Evolutionary conservation across 1,284 basidiomycete genomes (phyloP).

Genomic region (Kwoniella shivajii): DNA sequence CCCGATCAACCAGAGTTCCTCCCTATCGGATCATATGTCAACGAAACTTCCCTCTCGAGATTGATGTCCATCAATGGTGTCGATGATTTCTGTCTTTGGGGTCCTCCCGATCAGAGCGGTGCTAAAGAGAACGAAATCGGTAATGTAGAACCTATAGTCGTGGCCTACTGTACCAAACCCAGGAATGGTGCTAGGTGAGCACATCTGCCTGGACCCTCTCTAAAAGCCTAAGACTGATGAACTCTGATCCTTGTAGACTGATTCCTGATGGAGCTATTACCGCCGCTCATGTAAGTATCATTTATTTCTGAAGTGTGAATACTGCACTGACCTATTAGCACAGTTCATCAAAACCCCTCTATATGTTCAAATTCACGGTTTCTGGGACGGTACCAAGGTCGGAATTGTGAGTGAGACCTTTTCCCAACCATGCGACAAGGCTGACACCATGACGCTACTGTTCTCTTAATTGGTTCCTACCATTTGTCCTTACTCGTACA

Average conservation of each 20-base stretch:
- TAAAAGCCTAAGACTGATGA: slow-evolving; percentile 4
- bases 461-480: neutral
- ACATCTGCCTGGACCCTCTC: neutral
- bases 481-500: neutral
- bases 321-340: neutral
- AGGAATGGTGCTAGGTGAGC: slow-evolving; percentile 42
- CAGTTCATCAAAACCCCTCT: slow-evolving; percentile 49
- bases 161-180: slow-evolving; percentile 49
- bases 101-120: slow-evolving; percentile 35
- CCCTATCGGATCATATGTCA: slow-evolving; percentile 46
- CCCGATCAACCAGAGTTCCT: slow-evolving; percentile 43
- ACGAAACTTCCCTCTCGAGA: slow-evolving; percentile 50
- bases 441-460: neutral
- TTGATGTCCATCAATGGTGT: slow-evolving; percentile 51
- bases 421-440: neutral
- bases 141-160: slow-evolving; percentile 48
- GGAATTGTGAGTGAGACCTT: slow-evolving; percentile 37
- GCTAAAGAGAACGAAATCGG: slow-evolving; percentile 43
- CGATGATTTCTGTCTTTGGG: slow-evolving; percentile 54
- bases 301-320: neutral
- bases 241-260: slow-evolving; percentile 22
- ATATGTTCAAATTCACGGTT: slow-evolving; percentile 58
- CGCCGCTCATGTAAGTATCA: slow-evolving; percentile 41
- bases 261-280: slow-evolving; percentile 52
- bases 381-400: slow-evolving; percentile 53